phyloP scores from a whole-genome alignment of 257 asterid species.

The Craterostigma plantagineum region DNA sequence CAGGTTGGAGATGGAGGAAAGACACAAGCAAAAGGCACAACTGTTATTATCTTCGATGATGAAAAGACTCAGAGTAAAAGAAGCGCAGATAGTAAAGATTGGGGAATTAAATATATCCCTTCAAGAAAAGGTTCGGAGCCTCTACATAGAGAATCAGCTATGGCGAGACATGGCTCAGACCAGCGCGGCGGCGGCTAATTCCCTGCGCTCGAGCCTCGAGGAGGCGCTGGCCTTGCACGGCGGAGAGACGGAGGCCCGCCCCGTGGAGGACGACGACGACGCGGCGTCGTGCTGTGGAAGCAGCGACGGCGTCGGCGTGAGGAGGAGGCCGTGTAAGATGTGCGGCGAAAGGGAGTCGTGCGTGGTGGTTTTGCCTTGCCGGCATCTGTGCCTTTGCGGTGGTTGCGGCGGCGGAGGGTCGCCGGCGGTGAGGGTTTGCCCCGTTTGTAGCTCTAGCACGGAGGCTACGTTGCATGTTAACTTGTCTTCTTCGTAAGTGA shows the following conservation, averaged over 20 bases:
- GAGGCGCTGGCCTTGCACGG: constrained; percentile 30
- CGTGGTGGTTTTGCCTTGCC: constrained; percentile 67
- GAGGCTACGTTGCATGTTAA: constrained; percentile 69
- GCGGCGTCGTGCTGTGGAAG: constrained; percentile 68
- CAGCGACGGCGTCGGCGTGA: constrained; percentile 8
- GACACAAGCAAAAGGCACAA: constrained; percentile 44
- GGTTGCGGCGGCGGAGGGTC: constrained; percentile 67
- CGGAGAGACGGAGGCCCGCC: constrained; percentile 11
- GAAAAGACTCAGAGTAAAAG: constrained; percentile 44
- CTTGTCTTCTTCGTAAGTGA: constrained; percentile 23
- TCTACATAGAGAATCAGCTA: constrained; percentile 45
- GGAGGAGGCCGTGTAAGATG: constrained; percentile 20
- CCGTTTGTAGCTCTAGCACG: constrained; percentile 44
- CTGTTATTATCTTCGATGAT: constrained; percentile 24
- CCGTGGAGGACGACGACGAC: constrained; percentile 24
- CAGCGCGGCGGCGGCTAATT: constrained; percentile 58
- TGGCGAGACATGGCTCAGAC: constrained; percentile 63
- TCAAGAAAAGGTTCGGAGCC: constrained; percentile 34
- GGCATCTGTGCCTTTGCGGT: constrained; percentile 63
- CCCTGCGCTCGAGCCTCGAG: constrained; percentile 44
- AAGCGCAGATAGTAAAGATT: constrained; percentile 48
- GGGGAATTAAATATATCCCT: constrained; percentile 38
- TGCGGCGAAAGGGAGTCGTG: constrained; percentile 29
- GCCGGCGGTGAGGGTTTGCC: constrained; percentile 36
- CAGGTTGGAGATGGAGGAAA: constrained; percentile 43